phyloP scores from a whole-genome alignment of 305 asterid species.

The Salvia sclarea region DNA sequence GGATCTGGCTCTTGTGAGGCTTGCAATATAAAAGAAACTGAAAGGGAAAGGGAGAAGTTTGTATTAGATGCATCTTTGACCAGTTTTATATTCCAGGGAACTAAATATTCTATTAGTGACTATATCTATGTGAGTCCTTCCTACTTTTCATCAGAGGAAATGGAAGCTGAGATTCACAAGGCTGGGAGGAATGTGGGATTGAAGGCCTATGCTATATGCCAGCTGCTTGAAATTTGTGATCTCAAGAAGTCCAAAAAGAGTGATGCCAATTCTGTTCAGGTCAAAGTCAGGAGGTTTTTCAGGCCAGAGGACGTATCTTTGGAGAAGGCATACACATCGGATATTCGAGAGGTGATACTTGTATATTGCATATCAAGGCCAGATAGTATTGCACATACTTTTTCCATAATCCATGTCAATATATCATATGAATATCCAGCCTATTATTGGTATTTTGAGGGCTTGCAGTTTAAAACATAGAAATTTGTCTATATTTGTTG shows the following conservation, averaged over 20 bases:
- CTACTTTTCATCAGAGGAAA: conserved; percentile 59
- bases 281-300: conserved; percentile 77
- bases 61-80: conserved; percentile 46
- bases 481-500: conserved; percentile 13
- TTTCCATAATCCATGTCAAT: conserved; percentile 12
- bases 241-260: conserved; percentile 43
- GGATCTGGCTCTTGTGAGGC: conserved; percentile 82
- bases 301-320: conserved; percentile 82
- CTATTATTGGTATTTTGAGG: conserved; percentile 7
- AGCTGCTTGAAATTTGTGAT: conserved; percentile 68
- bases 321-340: conserved; percentile 81
- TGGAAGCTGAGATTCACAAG: conserved; percentile 62
- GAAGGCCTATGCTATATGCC: conserved; percentile 75
- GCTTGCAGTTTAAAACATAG: neutral
- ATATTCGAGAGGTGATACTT: conserved; percentile 80
- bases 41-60: conserved; percentile 42
- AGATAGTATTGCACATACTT: neutral
- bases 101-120: conserved; percentile 58
- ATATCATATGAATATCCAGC: neutral
- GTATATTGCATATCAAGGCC: conserved; percentile 14
- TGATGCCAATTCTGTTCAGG: conserved; percentile 47
- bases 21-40: conserved; percentile 57
- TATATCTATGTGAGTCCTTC: conserved; percentile 74
- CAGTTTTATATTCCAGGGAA: conserved; percentile 60
- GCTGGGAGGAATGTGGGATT: conserved; percentile 93